Percentiles rank a stretch among this genome's conserved stretches.
Evolutionary conservation across 345 rosid species (phyloP).

Genomic region (Melaleuca alternifolia): DNA sequence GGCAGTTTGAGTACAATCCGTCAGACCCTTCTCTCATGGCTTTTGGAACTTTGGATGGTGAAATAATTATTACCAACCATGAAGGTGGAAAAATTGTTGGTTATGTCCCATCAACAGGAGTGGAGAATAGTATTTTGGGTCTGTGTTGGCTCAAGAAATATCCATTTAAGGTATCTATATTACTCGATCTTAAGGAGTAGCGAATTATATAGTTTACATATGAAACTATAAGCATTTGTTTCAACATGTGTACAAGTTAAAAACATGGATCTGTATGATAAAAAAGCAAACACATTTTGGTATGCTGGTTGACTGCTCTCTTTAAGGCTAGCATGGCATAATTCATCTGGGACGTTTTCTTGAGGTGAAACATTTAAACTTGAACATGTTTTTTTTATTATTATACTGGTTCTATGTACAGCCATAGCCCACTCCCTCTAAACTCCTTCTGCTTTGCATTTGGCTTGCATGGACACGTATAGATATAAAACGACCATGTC

Average conservation of each 20-base stretch:
- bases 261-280: background rate
- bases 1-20: conserved; percentile 59
- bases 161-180: conserved; percentile 35
- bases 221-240: background rate
- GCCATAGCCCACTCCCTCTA: background rate
- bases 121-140: conserved; percentile 32
- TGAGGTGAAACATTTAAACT: background rate
- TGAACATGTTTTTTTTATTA: background rate
- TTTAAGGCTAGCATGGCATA: background rate
- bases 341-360: background rate
- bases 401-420: background rate
- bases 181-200: background rate
- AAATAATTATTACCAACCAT: conserved; percentile 34
- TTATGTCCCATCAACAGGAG: conserved; percentile 24
- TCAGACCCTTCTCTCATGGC: conserved; percentile 35
- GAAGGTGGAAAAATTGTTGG: conserved; percentile 35
- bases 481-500: background rate
- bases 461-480: background rate
- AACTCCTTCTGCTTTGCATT: background rate
- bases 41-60: conserved; percentile 51
- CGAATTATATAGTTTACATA: background rate
- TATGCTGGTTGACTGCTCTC: background rate
- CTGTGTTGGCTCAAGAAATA: conserved; percentile 46
- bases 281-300: background rate
- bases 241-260: background rate